Conservation (phyloP, 352 stramenopile genomes). For the Blastocystis sp. region DNA sequence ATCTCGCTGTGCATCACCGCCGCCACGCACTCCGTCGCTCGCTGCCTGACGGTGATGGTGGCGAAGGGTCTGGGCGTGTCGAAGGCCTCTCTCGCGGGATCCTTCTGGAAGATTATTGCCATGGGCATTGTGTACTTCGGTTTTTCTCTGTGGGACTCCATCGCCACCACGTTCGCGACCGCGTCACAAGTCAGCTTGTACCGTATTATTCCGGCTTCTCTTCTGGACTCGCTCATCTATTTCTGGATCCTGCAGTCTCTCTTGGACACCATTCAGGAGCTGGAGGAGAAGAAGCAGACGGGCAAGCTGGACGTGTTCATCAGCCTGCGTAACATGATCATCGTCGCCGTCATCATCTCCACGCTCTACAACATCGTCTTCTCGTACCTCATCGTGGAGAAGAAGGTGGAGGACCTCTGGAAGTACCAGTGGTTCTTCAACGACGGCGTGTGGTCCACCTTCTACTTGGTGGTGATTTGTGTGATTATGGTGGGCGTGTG, state of each 20-base stretch:
- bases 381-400: constrained; percentile 51
- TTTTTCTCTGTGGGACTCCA: constrained; percentile 72
- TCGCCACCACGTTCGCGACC: constrained; percentile 28
- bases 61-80: constrained; percentile 68
- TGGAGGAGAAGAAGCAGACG: constrained; percentile 73
- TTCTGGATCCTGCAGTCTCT: constrained; percentile 72
- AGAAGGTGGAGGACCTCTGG: constrained; percentile 61
- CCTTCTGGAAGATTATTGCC: constrained; percentile 58
- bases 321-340: constrained; percentile 72
- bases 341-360: constrained; percentile 69
- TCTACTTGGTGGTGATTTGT: constrained; percentile 60
- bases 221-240: constrained; percentile 68
- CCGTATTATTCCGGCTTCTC: constrained; percentile 64
- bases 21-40: constrained; percentile 44
- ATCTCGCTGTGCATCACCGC: constrained; percentile 36
- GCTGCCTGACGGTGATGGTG: constrained; percentile 58
- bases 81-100: constrained; percentile 29
- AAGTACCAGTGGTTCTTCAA: constrained; percentile 75
- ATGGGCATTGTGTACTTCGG: constrained; percentile 66
- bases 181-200: constrained; percentile 4
- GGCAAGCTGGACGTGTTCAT: constrained; percentile 74
- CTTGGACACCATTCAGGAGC: constrained; percentile 70
- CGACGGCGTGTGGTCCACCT: constrained; percentile 66
- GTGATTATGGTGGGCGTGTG: constrained; percentile 49
- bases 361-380: constrained; percentile 68